Percentiles rank a stretch among this genome's conserved stretches.
These are phyloP conservation scores for Elsinoe batatas DNA, from an alignment of 2,329 filamentous ascomycete species.

Conservation along the genomic window DNA sequence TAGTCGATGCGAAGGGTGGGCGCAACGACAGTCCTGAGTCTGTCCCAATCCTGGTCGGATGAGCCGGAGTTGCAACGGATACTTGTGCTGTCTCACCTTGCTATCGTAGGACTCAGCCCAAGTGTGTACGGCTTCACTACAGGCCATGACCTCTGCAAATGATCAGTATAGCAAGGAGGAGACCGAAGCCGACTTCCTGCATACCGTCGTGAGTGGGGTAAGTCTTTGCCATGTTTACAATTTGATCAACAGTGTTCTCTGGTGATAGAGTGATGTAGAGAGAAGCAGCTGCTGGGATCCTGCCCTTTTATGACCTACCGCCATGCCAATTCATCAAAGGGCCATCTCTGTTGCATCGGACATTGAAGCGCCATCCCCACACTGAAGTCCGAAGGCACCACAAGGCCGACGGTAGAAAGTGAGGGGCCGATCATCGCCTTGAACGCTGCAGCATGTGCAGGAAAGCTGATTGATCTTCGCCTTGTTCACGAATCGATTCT, in stretches of 20 bases:
- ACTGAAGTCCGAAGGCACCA: constrained; percentile 7
- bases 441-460: not conserved
- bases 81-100: constrained; percentile 34
- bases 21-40: constrained; percentile 47
- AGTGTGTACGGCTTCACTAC: constrained; percentile 40
- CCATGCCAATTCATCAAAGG: not conserved
- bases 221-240: not conserved
- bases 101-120: constrained; percentile 58
- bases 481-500: too few relatives aligned
- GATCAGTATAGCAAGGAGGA: not conserved
- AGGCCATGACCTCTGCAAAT: constrained; percentile 40
- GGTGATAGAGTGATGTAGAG: not conserved
- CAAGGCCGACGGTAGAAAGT: not conserved
- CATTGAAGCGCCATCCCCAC: constrained; percentile 2
- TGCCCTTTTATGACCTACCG: not conserved
- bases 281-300: not conserved
- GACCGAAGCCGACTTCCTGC: not conserved
- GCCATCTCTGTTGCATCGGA: constrained; percentile 6
- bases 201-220: constrained; percentile 17
- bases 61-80: not conserved
- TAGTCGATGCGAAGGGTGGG: constrained; percentile 57
- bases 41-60: constrained; percentile 43
- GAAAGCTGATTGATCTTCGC: too few relatives aligned
- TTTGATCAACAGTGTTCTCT: not conserved
- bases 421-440: not conserved